These are phyloP conservation scores for Excoecaria cochinchinensis DNA, from an alignment of 345 rosid genomes.

Conservation along the genomic window DNA sequence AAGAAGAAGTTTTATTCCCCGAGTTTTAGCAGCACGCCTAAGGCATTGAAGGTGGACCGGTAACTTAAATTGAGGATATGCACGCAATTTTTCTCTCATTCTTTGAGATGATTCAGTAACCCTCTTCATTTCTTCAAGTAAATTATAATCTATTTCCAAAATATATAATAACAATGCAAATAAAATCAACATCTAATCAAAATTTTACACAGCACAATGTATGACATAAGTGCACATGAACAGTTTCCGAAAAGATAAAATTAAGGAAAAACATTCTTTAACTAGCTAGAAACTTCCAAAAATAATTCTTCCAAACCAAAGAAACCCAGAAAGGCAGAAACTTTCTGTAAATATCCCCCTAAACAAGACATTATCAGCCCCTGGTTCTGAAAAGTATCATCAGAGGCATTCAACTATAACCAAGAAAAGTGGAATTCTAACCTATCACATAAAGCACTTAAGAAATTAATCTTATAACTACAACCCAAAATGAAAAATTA, in stretches of 20 bases:
- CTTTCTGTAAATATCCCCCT: not conserved
- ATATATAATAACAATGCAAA: not conserved
- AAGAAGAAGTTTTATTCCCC: slow-evolving; percentile 57
- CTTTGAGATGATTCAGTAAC: slow-evolving; percentile 71
- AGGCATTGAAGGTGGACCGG: slow-evolving; percentile 43
- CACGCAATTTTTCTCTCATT: slow-evolving; percentile 46
- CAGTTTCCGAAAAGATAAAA: not conserved
- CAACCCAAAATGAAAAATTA: too few relatives aligned
- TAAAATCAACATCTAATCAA: not conserved
- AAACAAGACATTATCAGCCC: not conserved
- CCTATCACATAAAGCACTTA: not conserved
- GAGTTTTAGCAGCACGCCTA: slow-evolving; percentile 51
- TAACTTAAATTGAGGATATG: slow-evolving; percentile 31
- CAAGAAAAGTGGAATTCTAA: not conserved
- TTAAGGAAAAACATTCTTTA: not conserved
- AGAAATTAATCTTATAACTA: not conserved
- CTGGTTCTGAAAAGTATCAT: not conserved
- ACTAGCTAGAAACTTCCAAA: not conserved
- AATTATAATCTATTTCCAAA: slow-evolving; percentile 51
- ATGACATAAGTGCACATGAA: not conserved
- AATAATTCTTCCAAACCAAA: not conserved
- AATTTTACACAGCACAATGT: not conserved
- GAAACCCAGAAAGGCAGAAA: not conserved
- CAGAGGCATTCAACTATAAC: not conserved
- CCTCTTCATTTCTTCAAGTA: slow-evolving; percentile 84